phyloP scores from a whole-genome alignment of 2,329 filamentous ascomycete species.

The Colletotrichum tropicale region DNA sequence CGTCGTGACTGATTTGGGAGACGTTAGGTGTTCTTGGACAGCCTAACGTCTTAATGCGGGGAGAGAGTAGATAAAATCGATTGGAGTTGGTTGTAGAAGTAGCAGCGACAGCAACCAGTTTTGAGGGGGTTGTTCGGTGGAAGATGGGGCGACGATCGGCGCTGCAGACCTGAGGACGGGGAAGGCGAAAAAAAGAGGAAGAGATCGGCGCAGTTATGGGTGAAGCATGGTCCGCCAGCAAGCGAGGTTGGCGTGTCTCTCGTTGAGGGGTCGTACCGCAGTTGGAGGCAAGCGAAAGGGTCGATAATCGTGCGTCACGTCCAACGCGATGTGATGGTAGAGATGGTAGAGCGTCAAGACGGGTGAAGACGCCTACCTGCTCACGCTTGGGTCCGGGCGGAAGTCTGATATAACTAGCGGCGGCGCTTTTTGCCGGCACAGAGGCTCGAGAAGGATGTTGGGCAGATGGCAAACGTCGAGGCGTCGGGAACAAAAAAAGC shows the following conservation, averaged over 20 bases:
- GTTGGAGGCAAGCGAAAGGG: not conserved
- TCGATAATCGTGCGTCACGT: not conserved
- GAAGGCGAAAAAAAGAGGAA: slow-evolving; percentile 22
- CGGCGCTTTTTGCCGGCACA: not conserved
- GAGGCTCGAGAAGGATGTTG: not conserved
- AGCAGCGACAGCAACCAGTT: not conserved
- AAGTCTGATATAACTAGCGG: not conserved
- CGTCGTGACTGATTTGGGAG: slow-evolving; percentile 29
- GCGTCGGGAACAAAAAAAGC: not conserved
- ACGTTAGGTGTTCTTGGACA: slow-evolving; percentile 30
- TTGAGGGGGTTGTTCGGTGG: not conserved
- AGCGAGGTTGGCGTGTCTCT: slow-evolving; percentile 3
- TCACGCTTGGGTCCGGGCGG: not conserved
- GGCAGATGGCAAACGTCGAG: not conserved
- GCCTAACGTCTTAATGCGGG: slow-evolving; percentile 29
- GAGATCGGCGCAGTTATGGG: slow-evolving; percentile 14
- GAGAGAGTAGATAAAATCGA: not conserved
- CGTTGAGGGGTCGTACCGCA: not conserved
- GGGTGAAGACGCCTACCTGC: not conserved
- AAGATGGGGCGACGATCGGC: slow-evolving; percentile 11
- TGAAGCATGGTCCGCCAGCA: slow-evolving; percentile 17
- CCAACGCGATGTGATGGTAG: not conserved
- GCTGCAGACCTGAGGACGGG: slow-evolving; percentile 28
- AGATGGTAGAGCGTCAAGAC: not conserved
- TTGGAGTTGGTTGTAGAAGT: not conserved